These are phyloP conservation scores for Phialophora expanda DNA, from an alignment of 2,329 filamentous ascomycete genomes.

Conservation along the genomic window DNA sequence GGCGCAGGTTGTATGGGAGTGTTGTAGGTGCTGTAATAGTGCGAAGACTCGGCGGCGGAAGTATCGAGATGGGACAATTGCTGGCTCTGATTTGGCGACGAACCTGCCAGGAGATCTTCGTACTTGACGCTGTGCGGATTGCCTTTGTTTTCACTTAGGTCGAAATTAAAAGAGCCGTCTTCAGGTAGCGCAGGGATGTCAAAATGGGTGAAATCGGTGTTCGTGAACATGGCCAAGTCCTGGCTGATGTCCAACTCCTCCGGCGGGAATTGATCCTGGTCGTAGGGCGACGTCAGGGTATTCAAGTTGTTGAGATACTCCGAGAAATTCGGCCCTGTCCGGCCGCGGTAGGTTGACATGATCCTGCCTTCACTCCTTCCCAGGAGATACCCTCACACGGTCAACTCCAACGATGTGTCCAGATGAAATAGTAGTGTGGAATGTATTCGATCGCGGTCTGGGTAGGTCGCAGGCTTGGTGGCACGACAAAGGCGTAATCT, in stretches of 20 bases:
- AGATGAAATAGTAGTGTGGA: neutral
- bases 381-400: neutral
- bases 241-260: conserved; percentile 70
- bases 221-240: conserved; percentile 79
- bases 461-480: neutral
- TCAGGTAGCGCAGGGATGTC: conserved; percentile 54
- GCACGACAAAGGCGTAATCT: conserved; percentile 20
- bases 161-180: conserved; percentile 38
- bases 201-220: conserved; percentile 81
- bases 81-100: conserved; percentile 28
- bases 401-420: neutral
- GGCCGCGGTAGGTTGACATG: conserved; percentile 77
- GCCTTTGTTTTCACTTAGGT: conserved; percentile 34
- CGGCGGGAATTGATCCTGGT: conserved; percentile 63
- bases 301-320: conserved; percentile 89
- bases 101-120: conserved; percentile 36
- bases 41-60: conserved; percentile 28
- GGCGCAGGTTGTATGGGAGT: conserved; percentile 40
- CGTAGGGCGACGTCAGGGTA: conserved; percentile 67
- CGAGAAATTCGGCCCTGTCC: conserved; percentile 82
- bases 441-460: conserved; percentile 1
- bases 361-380: conserved; percentile 3
- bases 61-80: conserved; percentile 30
- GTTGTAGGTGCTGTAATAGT: conserved; percentile 37
- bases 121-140: conserved; percentile 36